These are phyloP conservation scores for Zymoseptoria crescenta DNA, from an alignment of 2,329 filamentous ascomycete species.

Conservation along the genomic window DNA sequence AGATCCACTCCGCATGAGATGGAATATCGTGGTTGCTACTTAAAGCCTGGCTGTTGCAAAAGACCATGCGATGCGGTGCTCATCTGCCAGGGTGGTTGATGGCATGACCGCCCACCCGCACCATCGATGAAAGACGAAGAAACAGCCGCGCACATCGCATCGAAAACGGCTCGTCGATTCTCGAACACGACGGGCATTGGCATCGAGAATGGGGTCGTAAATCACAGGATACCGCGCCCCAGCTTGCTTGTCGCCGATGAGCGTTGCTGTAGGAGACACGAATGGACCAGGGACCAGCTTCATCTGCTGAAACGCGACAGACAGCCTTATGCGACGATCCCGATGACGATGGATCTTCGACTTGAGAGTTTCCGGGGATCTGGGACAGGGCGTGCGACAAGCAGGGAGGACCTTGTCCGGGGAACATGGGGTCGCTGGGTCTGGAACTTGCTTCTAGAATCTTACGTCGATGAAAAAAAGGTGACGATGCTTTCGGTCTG, in stretches of 20 bases:
- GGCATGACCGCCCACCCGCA: neutral
- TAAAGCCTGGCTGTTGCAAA: neutral
- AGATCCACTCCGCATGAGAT: neutral
- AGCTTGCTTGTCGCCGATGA: neutral
- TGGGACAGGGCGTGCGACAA: neutral
- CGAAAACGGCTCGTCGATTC: too few species aligned
- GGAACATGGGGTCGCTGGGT: neutral
- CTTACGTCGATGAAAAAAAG: neutral
- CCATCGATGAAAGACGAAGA: neutral
- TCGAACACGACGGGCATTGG: neutral
- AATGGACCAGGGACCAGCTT: neutral
- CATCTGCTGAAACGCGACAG: neutral
- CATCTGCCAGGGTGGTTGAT: neutral
- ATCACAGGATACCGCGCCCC: neutral
- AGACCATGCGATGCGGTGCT: neutral
- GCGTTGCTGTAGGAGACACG: neutral
- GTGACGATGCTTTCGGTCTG: neutral
- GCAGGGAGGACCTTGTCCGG: neutral
- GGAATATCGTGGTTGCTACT: neutral
- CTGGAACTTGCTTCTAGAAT: neutral
- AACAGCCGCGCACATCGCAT: neutral
- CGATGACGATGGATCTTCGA: neutral
- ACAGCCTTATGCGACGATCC: neutral
- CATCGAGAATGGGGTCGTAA: neutral
- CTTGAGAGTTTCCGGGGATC: neutral